Evolutionary conservation across 192 early-diverging fungal genomes (phyloP).

Genomic region (Backusella sp.): DNA sequence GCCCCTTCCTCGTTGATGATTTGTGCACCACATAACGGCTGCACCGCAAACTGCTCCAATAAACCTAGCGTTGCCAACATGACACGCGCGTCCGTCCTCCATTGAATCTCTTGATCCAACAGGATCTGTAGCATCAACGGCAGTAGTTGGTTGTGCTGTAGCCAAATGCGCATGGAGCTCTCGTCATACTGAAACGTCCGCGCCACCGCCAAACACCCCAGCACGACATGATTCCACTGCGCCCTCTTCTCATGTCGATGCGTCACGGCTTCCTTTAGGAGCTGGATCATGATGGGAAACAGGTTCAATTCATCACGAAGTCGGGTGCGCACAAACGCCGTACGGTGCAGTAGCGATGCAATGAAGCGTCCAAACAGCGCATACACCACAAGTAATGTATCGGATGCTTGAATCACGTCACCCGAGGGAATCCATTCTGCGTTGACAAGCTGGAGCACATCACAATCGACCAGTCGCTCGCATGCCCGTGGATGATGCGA

Average conservation of each 20-base stretch:
- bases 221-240: neutral
- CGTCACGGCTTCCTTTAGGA: neutral
- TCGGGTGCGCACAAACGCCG: slow-evolving; percentile 5
- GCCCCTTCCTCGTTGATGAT: neutral
- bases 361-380: neutral
- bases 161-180: neutral
- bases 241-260: neutral
- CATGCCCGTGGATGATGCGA: slow-evolving; percentile 11
- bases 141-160: neutral
- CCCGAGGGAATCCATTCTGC: neutral
- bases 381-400: neutral
- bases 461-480: slow-evolving; percentile 4
- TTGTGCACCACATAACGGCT: neutral
- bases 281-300: slow-evolving; percentile 3
- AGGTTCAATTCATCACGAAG: neutral
- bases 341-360: neutral
- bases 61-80: neutral
- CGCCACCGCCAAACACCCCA: neutral
- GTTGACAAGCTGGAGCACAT: neutral
- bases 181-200: slow-evolving; percentile 6
- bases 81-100: neutral
- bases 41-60: neutral
- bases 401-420: neutral
- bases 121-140: neutral
- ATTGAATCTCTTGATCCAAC: neutral